Evolutionary conservation across 768 basidiomycete genomes (phyloP).

Genomic region (Leccinum rimulosum): DNA sequence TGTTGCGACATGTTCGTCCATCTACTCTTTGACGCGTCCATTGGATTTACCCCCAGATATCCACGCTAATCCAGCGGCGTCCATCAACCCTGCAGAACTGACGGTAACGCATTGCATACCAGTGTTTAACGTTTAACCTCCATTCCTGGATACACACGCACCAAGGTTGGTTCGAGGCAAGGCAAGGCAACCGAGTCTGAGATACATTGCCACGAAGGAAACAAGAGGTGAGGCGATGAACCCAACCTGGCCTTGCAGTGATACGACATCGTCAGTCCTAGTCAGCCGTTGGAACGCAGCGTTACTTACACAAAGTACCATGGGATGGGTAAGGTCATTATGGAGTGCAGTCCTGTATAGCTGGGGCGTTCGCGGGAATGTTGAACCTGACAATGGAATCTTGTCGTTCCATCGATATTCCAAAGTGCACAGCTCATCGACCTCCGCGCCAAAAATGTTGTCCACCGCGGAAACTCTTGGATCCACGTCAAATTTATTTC

Average conservation of each 20-base stretch:
- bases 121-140: conserved; percentile 10
- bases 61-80: conserved; percentile 12
- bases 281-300: neutral
- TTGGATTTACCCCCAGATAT: neutral
- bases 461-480: neutral
- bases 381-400: neutral
- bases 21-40: conserved; percentile 11
- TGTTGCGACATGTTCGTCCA: neutral
- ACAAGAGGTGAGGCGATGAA: conserved; percentile 20
- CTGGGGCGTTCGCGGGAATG: conserved; percentile 18
- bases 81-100: conserved; percentile 15
- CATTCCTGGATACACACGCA: conserved; percentile 18
- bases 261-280: neutral
- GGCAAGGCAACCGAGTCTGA: conserved; percentile 17
- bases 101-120: conserved; percentile 17
- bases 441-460: neutral
- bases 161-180: conserved; percentile 18
- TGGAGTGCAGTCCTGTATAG: conserved; percentile 37
- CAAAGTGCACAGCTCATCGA: conserved; percentile 1
- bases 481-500: neutral
- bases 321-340: conserved; percentile 38
- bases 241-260: conserved; percentile 19
- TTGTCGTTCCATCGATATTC: conserved; percentile 6
- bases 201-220: conserved; percentile 12
- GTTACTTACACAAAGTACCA: conserved; percentile 29